phyloP scores from a whole-genome alignment of 2,329 filamentous ascomycete species.

The Fusarium redolens region DNA sequence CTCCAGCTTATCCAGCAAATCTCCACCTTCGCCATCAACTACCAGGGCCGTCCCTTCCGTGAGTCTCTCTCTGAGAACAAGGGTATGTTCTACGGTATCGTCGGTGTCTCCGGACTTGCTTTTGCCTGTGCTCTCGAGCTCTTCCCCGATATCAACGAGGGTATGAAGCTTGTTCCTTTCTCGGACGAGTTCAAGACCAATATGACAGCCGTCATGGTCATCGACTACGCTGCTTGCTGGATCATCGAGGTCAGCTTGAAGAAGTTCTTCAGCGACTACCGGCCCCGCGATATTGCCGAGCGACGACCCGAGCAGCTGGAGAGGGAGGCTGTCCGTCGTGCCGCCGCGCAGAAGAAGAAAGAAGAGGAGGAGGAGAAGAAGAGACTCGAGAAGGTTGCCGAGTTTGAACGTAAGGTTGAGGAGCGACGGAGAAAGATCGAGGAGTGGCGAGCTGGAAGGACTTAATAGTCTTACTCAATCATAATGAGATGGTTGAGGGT shows the following conservation, averaged over 20 bases:
- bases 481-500: neutral
- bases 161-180: conserved; percentile 93
- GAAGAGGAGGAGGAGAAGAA: conserved; percentile 65
- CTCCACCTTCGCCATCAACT: conserved; percentile 99
- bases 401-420: conserved; percentile 69
- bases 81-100: conserved; percentile 97
- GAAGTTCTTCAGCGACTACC: conserved; percentile 87
- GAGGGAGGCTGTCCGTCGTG: conserved; percentile 74
- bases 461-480: neutral
- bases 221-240: conserved; percentile 90
- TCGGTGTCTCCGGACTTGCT: conserved; percentile 88
- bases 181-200: conserved; percentile 87
- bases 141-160: conserved; percentile 92
- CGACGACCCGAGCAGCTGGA: conserved; percentile 87
- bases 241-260: conserved; percentile 89
- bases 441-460: conserved; percentile 57
- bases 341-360: conserved; percentile 59
- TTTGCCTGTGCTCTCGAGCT: conserved; percentile 97
- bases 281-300: conserved; percentile 91
- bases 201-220: conserved; percentile 84
- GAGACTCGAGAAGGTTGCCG: conserved; percentile 65
- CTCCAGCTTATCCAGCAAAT: conserved; percentile 99
- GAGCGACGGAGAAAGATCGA: conserved; percentile 61
- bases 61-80: conserved; percentile 95
- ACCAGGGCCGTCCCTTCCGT: conserved; percentile 97